Evolutionary conservation across 208 protist genomes (phyloP).

Genomic region (Leishmania tarentolae): DNA sequence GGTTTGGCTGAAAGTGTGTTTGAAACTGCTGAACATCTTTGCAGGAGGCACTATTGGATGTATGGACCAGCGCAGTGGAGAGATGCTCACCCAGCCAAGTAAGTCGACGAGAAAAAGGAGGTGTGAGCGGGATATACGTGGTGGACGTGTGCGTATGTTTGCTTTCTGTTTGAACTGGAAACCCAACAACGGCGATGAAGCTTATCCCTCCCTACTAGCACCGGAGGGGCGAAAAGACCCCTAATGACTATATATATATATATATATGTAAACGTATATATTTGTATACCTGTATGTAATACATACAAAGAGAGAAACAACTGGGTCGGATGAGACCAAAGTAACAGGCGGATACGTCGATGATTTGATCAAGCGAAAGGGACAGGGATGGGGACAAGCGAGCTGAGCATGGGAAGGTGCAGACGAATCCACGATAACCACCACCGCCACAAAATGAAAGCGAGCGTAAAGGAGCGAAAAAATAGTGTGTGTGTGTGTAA

Average conservation of each 20-base stretch:
- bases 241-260: not conserved
- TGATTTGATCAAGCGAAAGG: not conserved
- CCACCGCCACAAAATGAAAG: no score
- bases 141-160: not conserved
- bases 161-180: not conserved
- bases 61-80: not conserved
- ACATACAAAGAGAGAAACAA: no score
- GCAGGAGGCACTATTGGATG: not conserved
- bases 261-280: no score
- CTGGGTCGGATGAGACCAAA: no score
- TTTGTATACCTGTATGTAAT: no score
- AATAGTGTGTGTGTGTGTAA: not conserved
- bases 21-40: slow-evolving; percentile 17
- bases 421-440: no score
- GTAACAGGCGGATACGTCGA: no score
- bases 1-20: slow-evolving; percentile 43
- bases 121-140: not conserved
- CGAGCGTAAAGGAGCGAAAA: no score
- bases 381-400: not conserved
- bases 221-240: not conserved
- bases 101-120: not conserved
- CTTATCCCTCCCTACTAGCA: not conserved
- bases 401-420: not conserved
- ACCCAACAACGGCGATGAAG: not conserved
- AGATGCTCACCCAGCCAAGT: not conserved